Percentiles rank a stretch among this genome's conserved stretches.
Evolutionary conservation across 1,284 basidiomycete species (phyloP).

Genomic region (Pisolithus thermaeus): DNA sequence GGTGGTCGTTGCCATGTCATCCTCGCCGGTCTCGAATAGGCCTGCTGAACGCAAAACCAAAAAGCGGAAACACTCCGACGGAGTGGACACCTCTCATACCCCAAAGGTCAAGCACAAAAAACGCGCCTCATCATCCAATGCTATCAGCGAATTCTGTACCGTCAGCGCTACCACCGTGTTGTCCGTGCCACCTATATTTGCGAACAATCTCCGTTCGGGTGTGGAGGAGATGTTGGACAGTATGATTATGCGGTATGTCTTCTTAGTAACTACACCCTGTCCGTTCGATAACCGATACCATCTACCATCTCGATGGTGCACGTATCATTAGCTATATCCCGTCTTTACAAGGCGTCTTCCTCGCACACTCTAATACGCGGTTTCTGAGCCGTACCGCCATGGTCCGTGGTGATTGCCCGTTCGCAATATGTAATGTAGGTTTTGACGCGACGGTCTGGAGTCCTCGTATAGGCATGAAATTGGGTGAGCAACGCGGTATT

Average conservation of each 20-base stretch:
- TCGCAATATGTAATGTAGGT: constrained; percentile 66
- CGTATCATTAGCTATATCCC: constrained; percentile 71
- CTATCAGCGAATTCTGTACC: constrained; percentile 57
- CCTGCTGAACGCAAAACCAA: constrained; percentile 26
- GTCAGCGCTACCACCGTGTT: constrained; percentile 64
- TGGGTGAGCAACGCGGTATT: constrained; percentile 50
- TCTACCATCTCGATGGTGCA: constrained; percentile 4
- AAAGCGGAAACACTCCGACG: constrained; percentile 49
- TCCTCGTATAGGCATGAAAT: constrained; percentile 78
- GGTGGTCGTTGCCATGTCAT: neutral
- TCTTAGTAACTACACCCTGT: neutral
- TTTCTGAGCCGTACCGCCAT: constrained; percentile 67
- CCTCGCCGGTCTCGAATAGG: neutral
- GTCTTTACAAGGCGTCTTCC: constrained; percentile 80
- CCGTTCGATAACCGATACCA: too few species aligned
- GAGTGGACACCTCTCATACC: constrained; percentile 16
- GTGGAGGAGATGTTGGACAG: constrained; percentile 87
- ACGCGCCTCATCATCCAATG: constrained; percentile 21
- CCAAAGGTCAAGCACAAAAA: constrained; percentile 25
- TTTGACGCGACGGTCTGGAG: constrained; percentile 91
- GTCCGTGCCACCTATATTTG: constrained; percentile 81
- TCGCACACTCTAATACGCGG: constrained; percentile 76
- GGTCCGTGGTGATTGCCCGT: constrained; percentile 85
- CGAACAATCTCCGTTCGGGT: constrained; percentile 62
- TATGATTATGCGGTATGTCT: constrained; percentile 84